Base-by-base conservation (phyloP, 768 basidiomycete genomes). In the Dacryopinax primogenitus region DNA sequence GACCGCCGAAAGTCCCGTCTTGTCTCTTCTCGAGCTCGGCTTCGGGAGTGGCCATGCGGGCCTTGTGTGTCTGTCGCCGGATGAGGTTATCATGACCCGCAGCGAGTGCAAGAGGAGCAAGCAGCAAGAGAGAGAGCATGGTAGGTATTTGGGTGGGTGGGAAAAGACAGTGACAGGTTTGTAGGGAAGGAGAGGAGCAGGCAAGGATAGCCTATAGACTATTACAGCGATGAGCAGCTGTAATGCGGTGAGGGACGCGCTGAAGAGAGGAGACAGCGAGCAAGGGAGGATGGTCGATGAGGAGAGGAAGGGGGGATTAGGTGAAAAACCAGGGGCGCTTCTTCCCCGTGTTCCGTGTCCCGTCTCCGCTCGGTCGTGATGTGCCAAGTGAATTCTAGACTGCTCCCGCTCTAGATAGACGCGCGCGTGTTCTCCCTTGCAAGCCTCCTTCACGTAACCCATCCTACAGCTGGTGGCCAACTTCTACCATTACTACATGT, bases 1-100 rank as follows among this genome's bases (percentile, higher is more conserved):
- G 61, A 16, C 67, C 67, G 12, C 3, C 18, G 44, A 63, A 67
- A 1, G 34, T 45, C 21, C 65, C 65, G n/a, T n/a, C n/a, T n/a
- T n/a, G n/a, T 33, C 62, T 58, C 51, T 58, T 58, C 13, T 9
- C 26, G 30, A 58, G 51, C 9, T 58, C 51, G 21, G 30, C 4
- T 18, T 30, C 51, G 11, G 9, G 26, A 30, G 51, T 28, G 9
- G 51, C 3, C 15, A 58, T 15, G 18, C 51, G 51, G 32, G 51
- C 51, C 26, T 58, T 58, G 51, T 58, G 51, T 30, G 26, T 23
- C 15, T 58, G 51, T 32, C 21, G 26, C 51, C 51, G 51, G 26
- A 58, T 58, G 13, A 58, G 26, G 18, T 58, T 58, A 30, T 58
- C 51, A 18, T 58, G 51, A 18, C 51, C 51, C 26, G 26, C 18